Evolutionary conservation across 2,329 filamentous ascomycete genomes (phyloP), one percentile per base, ranked within the genome.

Genomic region (Cytospora piceae): DNA sequence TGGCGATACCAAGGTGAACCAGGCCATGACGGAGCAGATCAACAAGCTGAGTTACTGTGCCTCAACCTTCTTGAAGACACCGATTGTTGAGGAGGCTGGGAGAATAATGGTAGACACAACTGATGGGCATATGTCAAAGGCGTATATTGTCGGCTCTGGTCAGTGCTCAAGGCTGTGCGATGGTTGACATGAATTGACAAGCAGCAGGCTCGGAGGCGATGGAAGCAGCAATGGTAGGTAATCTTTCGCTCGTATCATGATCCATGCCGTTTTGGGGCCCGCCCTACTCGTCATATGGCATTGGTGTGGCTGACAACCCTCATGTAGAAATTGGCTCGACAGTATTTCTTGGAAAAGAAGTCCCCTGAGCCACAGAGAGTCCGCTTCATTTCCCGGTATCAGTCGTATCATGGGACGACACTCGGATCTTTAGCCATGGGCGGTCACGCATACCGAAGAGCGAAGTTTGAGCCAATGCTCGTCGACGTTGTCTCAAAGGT

Each of bases 341-440:
- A 91, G 72, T 90, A 87, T 71, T 88, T 84, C 68, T 78, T 87
- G 12, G 87, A 89, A 70, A 80, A 85, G 46, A 69, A 75, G 82
- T 75, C 77, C 0, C 77, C 85, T 0, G 82, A 91, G 69, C 80
- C 82, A 1, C 74, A 81, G 49, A 82, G 90, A n/a, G 81, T 77
- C 0, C 80, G 82, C 14, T 92, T 92, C 74, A 91, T 94, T 70
- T 83, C 88, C 4, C 83, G 90, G 17, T 76, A 83, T 42, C 82
- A 87, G 52, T 91, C 88, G 5, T 94, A 91, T 70, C 91, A 94
- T 69, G 91, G 90, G 11, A 87, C 82, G 4, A 93, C 90, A 0
- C 76, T 93, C 0, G 90, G 90, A 0, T 82, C 90, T 1, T 80
- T 93, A 62, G 83, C 85, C 0, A 79, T 90, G 20, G 83, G 89